Percentiles rank a stretch among this genome's conserved stretches.
Evolutionary conservation across 768 basidiomycete genomes (phyloP).

Genomic region (Amanita rimosa): DNA sequence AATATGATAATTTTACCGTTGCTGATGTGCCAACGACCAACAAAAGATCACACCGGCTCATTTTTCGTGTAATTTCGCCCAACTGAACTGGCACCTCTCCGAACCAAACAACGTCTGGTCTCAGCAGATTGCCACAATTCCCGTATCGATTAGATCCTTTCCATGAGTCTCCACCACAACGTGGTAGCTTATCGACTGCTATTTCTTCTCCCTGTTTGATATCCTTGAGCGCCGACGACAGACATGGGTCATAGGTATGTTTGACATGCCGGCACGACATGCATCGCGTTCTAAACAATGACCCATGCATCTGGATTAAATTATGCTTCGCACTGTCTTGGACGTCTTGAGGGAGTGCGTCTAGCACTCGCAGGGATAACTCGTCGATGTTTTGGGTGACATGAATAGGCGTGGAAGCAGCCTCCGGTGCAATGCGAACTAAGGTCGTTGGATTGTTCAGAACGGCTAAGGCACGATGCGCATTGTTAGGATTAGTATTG

Average conservation of each 20-base stretch:
- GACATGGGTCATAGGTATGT: slow-evolving; percentile 30
- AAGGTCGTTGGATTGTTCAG: slow-evolving; percentile 29
- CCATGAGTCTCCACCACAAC: slow-evolving; percentile 1
- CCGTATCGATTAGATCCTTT: slow-evolving; percentile 19
- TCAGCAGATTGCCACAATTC: slow-evolving; percentile 28
- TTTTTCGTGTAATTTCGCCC: slow-evolving; percentile 21
- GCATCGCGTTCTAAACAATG: slow-evolving; percentile 43
- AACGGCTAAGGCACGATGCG: slow-evolving; percentile 38
- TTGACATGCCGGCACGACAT: slow-evolving; percentile 27
- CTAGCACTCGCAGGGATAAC: slow-evolving; percentile 21
- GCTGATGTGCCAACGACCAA: slow-evolving; percentile 48
- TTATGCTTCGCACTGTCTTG: slow-evolving; percentile 11
- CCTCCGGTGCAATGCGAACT: slow-evolving; percentile 25
- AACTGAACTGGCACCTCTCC: slow-evolving; percentile 32
- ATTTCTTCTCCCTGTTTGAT: slow-evolving; percentile 25
- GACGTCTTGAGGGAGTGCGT: slow-evolving; percentile 20
- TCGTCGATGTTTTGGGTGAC: slow-evolving; percentile 60
- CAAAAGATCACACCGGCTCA: slow-evolving; percentile 33
- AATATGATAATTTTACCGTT: slow-evolving; percentile 22
- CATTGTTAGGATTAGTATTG: slow-evolving; percentile 39
- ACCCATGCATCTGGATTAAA: slow-evolving; percentile 55
- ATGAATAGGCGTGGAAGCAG: slow-evolving; percentile 28
- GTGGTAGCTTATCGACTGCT: slow-evolving; percentile 26
- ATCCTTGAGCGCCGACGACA: slow-evolving; percentile 31
- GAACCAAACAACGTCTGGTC: slow-evolving; percentile 53